A percentile compares a stretch with the other conserved stretches of the same genome.
Conservation (phyloP, 2,329 filamentous ascomycete species). For the Thelonectria blattea region DNA sequence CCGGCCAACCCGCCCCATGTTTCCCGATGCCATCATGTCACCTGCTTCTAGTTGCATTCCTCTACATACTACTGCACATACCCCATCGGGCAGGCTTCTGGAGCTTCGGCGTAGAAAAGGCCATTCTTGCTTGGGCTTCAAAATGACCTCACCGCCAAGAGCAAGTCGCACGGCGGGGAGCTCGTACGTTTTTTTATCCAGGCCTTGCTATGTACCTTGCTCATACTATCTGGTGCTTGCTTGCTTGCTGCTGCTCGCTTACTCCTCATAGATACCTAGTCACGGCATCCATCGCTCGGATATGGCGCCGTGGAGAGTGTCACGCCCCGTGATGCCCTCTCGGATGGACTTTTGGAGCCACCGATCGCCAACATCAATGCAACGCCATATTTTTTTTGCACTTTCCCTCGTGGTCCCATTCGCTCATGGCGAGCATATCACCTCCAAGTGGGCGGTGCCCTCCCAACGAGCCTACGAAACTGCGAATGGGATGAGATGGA, state of each 20-base stretch:
- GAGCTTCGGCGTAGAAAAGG: slow-evolving; percentile 1
- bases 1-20: background rate
- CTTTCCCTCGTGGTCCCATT: background rate
- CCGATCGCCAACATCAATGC: background rate
- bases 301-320: background rate
- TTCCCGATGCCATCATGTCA: background rate
- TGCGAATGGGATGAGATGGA: background rate
- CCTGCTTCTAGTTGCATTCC: background rate
- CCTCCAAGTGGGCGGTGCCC: background rate
- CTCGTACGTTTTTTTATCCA: slow-evolving; percentile 5
- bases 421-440: background rate
- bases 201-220: no score
- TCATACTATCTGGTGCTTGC: no score
- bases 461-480: background rate
- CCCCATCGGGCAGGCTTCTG: slow-evolving; percentile 1
- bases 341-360: background rate
- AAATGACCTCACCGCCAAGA: slow-evolving; percentile 31
- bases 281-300: background rate
- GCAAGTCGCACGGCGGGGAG: background rate
- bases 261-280: no score
- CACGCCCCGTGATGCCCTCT: background rate
- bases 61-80: background rate
- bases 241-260: no score
- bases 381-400: background rate
- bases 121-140: slow-evolving; percentile 10